Evolutionary conservation across 2,329 filamentous ascomycete species (phyloP), one percentile per base, ranked within the genome.

Genomic region (Claviceps fusiformis): DNA sequence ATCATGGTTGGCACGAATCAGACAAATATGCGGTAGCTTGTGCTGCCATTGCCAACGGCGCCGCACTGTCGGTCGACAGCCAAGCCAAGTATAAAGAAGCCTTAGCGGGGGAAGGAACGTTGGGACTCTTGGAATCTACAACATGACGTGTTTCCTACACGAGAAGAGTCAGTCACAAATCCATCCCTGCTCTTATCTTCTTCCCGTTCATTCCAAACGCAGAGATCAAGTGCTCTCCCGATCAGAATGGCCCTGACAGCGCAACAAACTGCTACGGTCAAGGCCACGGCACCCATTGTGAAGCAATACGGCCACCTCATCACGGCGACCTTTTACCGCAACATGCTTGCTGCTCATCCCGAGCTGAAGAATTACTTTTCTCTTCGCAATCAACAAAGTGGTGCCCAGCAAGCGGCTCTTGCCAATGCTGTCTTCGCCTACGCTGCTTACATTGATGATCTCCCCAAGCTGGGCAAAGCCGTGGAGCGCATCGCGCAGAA

Each of bases 401-500:
- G 83, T 41, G 79, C 81, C 55, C 87, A 91, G 66, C 77, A 84
- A 4, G 73, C 75, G n/a, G 86, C 87, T 2, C 78, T 91, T 7
- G 86, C 86, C 11, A 75, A 73, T 45, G 76, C 86, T 1, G 78
- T 92, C 7, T 80, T 85, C 61, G 84, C 85, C 54, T 91, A 90
- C 63, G 87, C 87, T 51, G 71, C 75, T 39, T 76, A 89, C 68
- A 85, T 91, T 63, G 85, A 89, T 67, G 77, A 89, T 64, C 75
- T 88, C 0, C 77, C 75, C 50, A 78, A 73, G 24, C 74, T 90
- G 5, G 67, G 67, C 13, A 74, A 78, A 37, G 72, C 71, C 39
- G 73, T 81, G 15, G 83, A 88, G 67, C 79, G 83, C 62, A 89
- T 92, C 60, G 84, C 83, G 56, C 81, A 89, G 63, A 90, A 89